Evolutionary conservation across 441 rosid species (phyloP), one percentile per base, ranked within the genome.

Genomic region (Euphorbia schlechtendalii): DNA sequence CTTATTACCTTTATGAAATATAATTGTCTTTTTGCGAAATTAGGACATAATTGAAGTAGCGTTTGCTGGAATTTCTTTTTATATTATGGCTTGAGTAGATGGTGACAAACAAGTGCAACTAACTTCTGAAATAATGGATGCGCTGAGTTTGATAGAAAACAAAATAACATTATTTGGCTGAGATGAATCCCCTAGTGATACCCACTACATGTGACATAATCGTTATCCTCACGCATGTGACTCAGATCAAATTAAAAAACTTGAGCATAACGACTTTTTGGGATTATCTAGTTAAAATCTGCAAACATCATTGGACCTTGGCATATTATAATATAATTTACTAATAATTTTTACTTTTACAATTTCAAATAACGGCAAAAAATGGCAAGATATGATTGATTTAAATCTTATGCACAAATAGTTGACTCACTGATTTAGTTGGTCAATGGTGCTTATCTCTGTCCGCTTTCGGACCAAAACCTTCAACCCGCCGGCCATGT

Each of bases 401-500:
- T 56, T 57, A 45, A 53, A 17, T 38, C 62, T 56, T 61, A 56
- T 56, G 13, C 18, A 63, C 59, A 41, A n/a, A 68, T 32, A 64
- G 28, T 73, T 63, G 73, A 72, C 73, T 46, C 32, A 53, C 11
- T 65, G 48, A 64, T 56, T 38, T 51, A 63, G 40, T 48, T 21
- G 34, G 41, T 40, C 41, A 15, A 8, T 43, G 22, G 63, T 72
- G 52, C 71, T 74, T 69, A 61, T 61, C 55, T 32, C 56, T 45
- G 72, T 69, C 80, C 90, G 77, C 73, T 73, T 75, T 57, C 69
- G 70, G 77, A 88, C 78, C 67, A 75, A 48, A 64, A 86, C 91
- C 59, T 77, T 76, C 32, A 90, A 56, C 48, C 96, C 97, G 63
- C 89, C 87, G 69, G 88, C 87, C 96, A 90, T 90, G 83, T 88